Conservation (phyloP, 352 stramenopile genomes). For the Saprolegnia diclina region DNA sequence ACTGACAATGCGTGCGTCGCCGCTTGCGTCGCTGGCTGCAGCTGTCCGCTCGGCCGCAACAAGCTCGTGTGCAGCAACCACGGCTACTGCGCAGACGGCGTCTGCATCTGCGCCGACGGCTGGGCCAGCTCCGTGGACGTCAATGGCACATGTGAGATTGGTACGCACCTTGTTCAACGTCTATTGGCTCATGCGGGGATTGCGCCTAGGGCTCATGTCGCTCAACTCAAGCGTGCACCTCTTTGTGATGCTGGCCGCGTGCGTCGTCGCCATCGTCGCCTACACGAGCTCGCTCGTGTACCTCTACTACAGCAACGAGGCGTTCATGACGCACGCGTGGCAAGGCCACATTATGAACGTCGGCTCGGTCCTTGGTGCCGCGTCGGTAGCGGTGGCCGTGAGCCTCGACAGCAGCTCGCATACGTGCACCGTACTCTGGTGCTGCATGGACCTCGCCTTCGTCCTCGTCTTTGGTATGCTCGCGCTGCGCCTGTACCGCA, state of each 20-base stretch:
- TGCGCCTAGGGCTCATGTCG: background rate
- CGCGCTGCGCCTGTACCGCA: slow-evolving; percentile 1
- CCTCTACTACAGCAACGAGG: slow-evolving; percentile 14
- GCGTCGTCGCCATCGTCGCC: slow-evolving; percentile 5
- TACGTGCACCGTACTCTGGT: background rate
- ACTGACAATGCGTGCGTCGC: background rate
- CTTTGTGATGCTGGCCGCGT: slow-evolving; percentile 12
- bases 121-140: background rate
- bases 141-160: background rate
- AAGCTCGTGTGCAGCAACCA: slow-evolving; percentile 1
- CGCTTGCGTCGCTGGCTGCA: background rate
- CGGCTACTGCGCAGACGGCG: background rate
- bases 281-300: slow-evolving; percentile 18
- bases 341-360: slow-evolving; percentile 11
- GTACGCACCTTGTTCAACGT: background rate
- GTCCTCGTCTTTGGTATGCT: slow-evolving; percentile 17
- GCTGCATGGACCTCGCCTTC: slow-evolving; percentile 11
- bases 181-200: background rate
- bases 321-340: background rate
- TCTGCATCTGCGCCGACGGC: background rate
- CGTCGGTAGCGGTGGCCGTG: background rate
- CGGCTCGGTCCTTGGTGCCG: background rate
- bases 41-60: slow-evolving; percentile 5
- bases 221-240: slow-evolving; percentile 16
- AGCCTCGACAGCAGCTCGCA: background rate